Base-by-base conservation (phyloP, 805 yeast genomes). In the Torulaspora gathmanii region DNA sequence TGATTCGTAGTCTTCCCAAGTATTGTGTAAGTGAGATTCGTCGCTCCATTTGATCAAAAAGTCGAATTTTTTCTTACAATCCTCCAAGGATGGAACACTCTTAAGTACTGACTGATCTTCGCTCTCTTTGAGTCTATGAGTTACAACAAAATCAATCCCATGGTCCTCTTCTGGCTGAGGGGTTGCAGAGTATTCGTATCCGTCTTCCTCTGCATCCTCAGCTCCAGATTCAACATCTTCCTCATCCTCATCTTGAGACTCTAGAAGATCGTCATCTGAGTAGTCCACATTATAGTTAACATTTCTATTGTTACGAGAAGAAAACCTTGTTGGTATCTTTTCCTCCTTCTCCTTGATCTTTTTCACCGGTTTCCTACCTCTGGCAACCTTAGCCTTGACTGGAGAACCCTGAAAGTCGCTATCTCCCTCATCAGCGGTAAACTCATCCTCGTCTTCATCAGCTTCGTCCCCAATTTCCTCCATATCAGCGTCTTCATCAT, bases 11-110 rank as follows among this genome's bases (percentile, higher is more conserved):
- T 77, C 63, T 62, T 90, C 96, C 97, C 97, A 93, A 0, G 96
- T 83, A 64, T 91, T 93, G 68, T 93, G 99, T 50, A 93, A 72
- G 69, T 93, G 98, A 11, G 97, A 86, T 50, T 80, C 73, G 43
- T 78, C 86, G 15, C 77, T 73, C 99, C 99, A 93, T 68, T 93
- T 93, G 55, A 93, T 76, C 54, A 79, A 69, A 40, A 78, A 74
- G 53, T 76, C 78, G 57, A 72, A 82, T 48, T 78, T 80, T 41
- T 70, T 69, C 55, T 83, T 83, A 33, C 86, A 82, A 37, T 73
- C 75, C 38, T 70, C 65, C 12, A 79, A 51, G 43, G 72, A 70
- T 2, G 65, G 67, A 19, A 70, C 68, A 42, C 64, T 67, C 36
- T 47, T 63, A 35, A 45, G 58, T n/a, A 52, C 25, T 6, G 47